Conservation (phyloP, 192 early-diverging fungal species). For the Chytriomyces sp. region DNA sequence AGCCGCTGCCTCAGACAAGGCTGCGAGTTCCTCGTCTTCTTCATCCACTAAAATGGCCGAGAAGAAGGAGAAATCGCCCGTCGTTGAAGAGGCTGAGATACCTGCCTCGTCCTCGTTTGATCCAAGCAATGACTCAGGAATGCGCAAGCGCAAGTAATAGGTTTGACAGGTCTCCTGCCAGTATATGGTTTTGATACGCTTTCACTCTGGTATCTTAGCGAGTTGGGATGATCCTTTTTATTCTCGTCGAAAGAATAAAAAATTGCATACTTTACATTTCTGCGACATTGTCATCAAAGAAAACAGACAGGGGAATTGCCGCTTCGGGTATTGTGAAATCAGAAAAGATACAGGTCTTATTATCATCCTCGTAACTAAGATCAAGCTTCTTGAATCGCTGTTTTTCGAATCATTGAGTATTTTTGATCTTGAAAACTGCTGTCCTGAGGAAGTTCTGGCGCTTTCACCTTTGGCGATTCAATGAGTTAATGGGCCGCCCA, state of each 20-base stretch:
- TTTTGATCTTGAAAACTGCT: constrained; percentile 85
- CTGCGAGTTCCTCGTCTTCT: not conserved
- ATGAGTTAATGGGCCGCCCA: not conserved
- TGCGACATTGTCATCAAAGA: too few relatives aligned
- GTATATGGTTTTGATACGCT: too few relatives aligned
- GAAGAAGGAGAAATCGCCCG: not conserved
- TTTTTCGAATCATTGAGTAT: constrained; percentile 85
- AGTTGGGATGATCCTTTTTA: too few relatives aligned
- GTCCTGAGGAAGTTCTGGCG: constrained; percentile 76
- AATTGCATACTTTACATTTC: too few relatives aligned
- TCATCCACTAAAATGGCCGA: constrained; percentile 9
- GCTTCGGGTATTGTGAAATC: too few relatives aligned
- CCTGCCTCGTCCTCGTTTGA: not conserved
- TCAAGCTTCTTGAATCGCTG: constrained; percentile 89
- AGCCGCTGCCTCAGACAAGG: not conserved
- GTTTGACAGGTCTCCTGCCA: too few relatives aligned
- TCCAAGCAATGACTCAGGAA: constrained; percentile 8
- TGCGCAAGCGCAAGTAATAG: constrained; percentile 32
- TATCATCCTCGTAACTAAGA: constrained; percentile 84
- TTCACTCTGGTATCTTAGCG: too few relatives aligned
- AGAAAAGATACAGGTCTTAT: constrained; percentile 32
- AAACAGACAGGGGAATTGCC: too few relatives aligned
- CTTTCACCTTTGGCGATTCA: constrained; percentile 67
- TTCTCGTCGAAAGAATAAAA: too few relatives aligned
- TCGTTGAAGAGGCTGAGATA: constrained; percentile 8